Conservation (phyloP, 2,329 filamentous ascomycete species). For the Microascus cirrosus region DNA sequence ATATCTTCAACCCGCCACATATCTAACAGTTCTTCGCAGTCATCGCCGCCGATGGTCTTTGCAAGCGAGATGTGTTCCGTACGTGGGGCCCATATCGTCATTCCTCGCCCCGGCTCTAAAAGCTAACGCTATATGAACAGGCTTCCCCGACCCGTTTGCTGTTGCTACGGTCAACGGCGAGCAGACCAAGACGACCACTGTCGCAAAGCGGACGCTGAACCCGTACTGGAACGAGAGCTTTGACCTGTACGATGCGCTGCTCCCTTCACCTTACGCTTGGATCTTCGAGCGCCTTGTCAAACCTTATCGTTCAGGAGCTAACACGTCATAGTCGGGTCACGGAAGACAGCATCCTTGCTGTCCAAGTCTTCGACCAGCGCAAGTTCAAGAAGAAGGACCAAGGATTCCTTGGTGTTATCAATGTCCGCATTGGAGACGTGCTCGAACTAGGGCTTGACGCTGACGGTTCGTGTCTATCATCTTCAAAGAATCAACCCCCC, state of each 20-base stretch:
- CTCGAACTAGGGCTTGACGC: constrained; percentile 83
- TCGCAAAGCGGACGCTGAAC: constrained; percentile 95
- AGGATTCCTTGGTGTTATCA: constrained; percentile 94
- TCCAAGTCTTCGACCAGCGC: constrained; percentile 99
- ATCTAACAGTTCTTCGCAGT: constrained; percentile 44
- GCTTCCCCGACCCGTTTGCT: constrained; percentile 94
- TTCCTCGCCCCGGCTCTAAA: neutral
- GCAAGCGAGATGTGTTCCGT: constrained; percentile 99
- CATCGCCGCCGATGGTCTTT: constrained; percentile 95
- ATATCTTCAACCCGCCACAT: constrained; percentile 14
- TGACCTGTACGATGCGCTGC: constrained; percentile 64
- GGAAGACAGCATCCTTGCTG: constrained; percentile 91
- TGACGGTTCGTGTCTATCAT: constrained; percentile 56
- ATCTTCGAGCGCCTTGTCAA: neutral
- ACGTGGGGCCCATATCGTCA: constrained; percentile 28
- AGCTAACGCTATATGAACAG: constrained; percentile 35
- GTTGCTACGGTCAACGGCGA: constrained; percentile 96
- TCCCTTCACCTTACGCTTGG: neutral
- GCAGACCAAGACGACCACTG: constrained; percentile 94
- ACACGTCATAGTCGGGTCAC: constrained; percentile 58
- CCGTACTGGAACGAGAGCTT: constrained; percentile 99
- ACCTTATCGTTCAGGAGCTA: neutral
- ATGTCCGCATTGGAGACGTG: constrained; percentile 88
- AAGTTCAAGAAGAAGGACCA: constrained; percentile 99
- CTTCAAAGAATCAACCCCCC: neutral